phyloP scores from a whole-genome alignment of 371 early-diverging fungal species.

The Synchytrium microbalum region DNA sequence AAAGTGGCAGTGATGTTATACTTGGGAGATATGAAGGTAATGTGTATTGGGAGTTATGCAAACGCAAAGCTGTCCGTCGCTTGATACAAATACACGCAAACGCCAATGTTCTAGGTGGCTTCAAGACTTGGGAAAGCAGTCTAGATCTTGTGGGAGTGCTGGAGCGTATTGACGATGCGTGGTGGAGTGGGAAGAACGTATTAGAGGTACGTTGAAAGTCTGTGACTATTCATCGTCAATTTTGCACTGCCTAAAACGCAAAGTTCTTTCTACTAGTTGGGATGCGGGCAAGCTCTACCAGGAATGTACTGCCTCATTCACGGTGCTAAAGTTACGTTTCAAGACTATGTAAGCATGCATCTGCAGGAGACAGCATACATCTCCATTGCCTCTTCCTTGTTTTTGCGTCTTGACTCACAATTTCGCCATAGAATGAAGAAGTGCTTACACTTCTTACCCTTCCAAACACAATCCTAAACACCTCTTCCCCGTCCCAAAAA shows the following conservation, averaged over 20 bases:
- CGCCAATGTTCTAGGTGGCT: no score
- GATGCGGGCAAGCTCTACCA: slow-evolving; percentile 87
- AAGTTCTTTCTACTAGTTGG: slow-evolving; percentile 56
- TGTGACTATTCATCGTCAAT: neutral
- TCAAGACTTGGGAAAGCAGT: neutral
- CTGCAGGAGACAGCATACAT: no score
- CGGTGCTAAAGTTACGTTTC: slow-evolving; percentile 67
- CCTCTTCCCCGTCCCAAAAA: slow-evolving; percentile 9
- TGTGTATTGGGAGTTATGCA: no score
- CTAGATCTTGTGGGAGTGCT: neutral
- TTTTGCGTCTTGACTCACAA: neutral
- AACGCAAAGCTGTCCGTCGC: no score
- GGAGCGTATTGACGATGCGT: neutral
- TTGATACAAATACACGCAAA: no score
- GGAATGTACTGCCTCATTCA: slow-evolving; percentile 61
- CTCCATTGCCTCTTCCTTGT: neutral
- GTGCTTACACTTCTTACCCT: slow-evolving; percentile 78
- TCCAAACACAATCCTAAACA: slow-evolving; percentile 83
- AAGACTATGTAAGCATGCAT: slow-evolving; percentile 66
- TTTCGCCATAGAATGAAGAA: slow-evolving; percentile 54
- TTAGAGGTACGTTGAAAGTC: neutral
- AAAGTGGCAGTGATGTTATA: no score
- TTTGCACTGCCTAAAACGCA: no score
- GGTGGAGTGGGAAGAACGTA: neutral
- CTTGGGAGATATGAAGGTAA: no score